Percentiles rank a stretch among this genome's conserved stretches.
Evolutionary conservation across 2,329 filamentous ascomycete genomes (phyloP).

Genomic region (Gaeumannomyces tritici): DNA sequence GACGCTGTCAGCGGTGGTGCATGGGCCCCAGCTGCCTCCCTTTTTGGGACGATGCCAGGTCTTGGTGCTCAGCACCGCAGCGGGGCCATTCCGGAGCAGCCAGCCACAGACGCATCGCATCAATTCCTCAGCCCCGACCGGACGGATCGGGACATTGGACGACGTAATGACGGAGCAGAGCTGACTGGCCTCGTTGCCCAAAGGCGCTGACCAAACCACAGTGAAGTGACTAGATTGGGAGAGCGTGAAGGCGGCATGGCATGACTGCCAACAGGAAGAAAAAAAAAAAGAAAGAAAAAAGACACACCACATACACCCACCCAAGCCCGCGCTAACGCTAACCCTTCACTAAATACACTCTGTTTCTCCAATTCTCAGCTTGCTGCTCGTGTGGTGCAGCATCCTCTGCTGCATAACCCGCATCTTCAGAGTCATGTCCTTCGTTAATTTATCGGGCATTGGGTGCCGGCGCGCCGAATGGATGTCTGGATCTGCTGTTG

Average conservation of each 20-base stretch:
- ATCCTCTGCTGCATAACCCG: neutral
- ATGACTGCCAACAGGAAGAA: no score
- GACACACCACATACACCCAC: no score
- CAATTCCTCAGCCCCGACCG: neutral
- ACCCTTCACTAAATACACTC: neutral
- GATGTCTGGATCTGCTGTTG: neutral
- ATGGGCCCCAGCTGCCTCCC: neutral
- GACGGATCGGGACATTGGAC: neutral
- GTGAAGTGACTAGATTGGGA: no score
- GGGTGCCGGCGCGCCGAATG: no score
- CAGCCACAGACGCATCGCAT: neutral
- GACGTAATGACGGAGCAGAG: neutral
- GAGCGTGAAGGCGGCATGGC: neutral
- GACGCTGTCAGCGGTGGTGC: neutral
- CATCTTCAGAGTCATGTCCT: neutral
- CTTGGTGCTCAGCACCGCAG: no score
- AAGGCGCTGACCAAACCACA: neutral
- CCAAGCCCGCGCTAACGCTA: neutral
- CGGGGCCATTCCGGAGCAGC: neutral
- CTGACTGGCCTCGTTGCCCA: neutral
- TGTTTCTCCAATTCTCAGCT: neutral
- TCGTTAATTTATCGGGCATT: no score
- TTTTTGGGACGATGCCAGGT: neutral
- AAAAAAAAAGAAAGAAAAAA: no score
- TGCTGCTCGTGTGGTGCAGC: neutral